Conservation (phyloP, 2,329 filamentous ascomycete genomes). For the Blastomyces gilchristii region DNA sequence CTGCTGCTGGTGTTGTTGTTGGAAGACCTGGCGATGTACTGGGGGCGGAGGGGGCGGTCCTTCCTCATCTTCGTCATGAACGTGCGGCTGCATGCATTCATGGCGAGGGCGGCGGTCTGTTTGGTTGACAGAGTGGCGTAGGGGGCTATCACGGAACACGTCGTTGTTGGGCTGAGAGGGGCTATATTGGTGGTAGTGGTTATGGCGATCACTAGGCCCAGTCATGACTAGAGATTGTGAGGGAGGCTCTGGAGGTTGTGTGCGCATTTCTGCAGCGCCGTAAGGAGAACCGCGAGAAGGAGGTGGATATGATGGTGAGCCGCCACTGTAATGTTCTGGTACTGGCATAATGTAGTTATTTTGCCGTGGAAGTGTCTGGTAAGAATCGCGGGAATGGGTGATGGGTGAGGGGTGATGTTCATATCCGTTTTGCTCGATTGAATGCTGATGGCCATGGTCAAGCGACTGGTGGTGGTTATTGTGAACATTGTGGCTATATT, state of each 20-base stretch:
- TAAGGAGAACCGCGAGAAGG: constrained; percentile 10
- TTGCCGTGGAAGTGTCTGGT: constrained; percentile 12
- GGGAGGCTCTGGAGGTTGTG: not conserved
- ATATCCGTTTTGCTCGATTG: not conserved
- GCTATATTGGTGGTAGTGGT: constrained; percentile 15
- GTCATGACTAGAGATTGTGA: constrained; percentile 2
- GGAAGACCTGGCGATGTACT: constrained; percentile 21
- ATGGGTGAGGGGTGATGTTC: constrained; percentile 3
- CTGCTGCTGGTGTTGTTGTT: not conserved
- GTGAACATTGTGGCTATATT: constrained; percentile 5
- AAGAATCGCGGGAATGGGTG: constrained; percentile 4
- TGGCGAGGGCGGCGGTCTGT: constrained; percentile 17
- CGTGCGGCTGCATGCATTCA: constrained; percentile 12
- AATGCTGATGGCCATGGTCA: not conserved
- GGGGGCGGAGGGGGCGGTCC: constrained; percentile 25
- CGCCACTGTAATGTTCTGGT: constrained; percentile 8
- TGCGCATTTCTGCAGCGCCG: not conserved
- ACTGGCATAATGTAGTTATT: constrained; percentile 6
- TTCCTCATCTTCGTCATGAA: constrained; percentile 19
- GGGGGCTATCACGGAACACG: constrained; percentile 20
- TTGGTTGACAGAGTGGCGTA: constrained; percentile 21
- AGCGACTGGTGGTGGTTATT: constrained; percentile 4
- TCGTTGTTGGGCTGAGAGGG: constrained; percentile 18
- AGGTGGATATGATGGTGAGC: constrained; percentile 11
- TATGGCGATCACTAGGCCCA: constrained; percentile 5